phyloP scores from a whole-genome alignment of 352 stramenopile genomes.

The Phytophthora nicotianae region DNA sequence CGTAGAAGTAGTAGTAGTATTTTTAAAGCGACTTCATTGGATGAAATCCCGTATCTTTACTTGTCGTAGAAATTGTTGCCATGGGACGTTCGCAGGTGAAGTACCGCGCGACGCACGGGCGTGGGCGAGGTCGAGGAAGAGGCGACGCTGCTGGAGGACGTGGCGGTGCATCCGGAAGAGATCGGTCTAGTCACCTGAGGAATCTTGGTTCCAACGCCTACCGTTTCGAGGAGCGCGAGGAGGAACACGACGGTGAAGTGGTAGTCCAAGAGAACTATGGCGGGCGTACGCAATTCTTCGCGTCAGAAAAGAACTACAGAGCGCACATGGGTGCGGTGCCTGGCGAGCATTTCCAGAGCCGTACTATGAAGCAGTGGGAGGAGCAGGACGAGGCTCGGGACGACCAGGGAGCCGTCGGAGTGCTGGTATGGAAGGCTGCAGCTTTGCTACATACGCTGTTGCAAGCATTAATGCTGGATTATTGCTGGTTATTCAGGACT shows the following conservation, averaged over 20 bases:
- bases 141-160: constrained; percentile 9
- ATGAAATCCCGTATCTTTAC: constrained; percentile 4
- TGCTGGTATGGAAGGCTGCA: constrained; percentile 40
- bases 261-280: constrained; percentile 4
- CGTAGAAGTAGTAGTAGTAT: background rate
- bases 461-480: background rate
- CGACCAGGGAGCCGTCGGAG: constrained; percentile 28
- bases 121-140: constrained; percentile 44
- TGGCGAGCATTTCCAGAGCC: constrained; percentile 66
- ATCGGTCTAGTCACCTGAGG: constrained; percentile 30
- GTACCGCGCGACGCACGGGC: constrained; percentile 59
- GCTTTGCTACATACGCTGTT: background rate
- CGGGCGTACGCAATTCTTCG: constrained; percentile 67
- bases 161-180: constrained; percentile 17
- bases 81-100: constrained; percentile 82
- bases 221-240: constrained; percentile 55
- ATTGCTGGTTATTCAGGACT: constrained; percentile 46
- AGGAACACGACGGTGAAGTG: constrained; percentile 31
- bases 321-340: constrained; percentile 34
- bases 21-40: constrained; percentile 12
- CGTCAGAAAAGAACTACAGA: constrained; percentile 59
- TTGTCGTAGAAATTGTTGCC: background rate
- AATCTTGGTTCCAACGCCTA: constrained; percentile 75
- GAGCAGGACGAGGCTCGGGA: constrained; percentile 50
- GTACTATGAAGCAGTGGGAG: constrained; percentile 71